phyloP scores from a whole-genome alignment of 2,329 filamentous ascomycete species.

The Fusarium kyushuense region DNA sequence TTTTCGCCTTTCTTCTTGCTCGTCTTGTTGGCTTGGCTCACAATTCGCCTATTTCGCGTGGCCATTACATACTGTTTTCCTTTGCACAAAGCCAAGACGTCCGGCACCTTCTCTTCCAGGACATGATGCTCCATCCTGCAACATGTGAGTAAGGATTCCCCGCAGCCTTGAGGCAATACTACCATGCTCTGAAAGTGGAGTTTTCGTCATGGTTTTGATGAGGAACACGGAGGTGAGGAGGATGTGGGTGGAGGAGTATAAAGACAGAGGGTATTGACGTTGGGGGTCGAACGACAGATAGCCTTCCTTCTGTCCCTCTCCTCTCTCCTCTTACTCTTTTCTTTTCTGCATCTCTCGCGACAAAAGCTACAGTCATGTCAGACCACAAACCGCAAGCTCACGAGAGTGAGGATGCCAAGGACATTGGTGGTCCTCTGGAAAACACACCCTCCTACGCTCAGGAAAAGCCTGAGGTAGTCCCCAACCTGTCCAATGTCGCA shows the following conservation, averaged over 20 bases:
- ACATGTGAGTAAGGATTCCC: constrained; percentile 16
- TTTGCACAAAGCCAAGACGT: constrained; percentile 25
- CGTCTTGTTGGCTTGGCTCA: constrained; percentile 9
- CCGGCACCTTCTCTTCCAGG: constrained; percentile 28
- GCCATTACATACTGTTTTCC: constrained; percentile 6
- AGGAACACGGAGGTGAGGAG: not conserved
- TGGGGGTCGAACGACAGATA: not conserved
- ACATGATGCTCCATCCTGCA: not conserved
- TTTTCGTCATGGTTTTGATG: not conserved
- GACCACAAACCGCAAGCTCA: constrained; percentile 16
- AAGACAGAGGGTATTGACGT: not conserved
- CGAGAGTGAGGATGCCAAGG: constrained; percentile 7
- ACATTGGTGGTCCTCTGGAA: not conserved
- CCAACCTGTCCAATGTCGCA: constrained; percentile 34
- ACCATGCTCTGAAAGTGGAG: constrained; percentile 22
- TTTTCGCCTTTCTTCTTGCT: not conserved
- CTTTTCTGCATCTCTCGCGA: not conserved
- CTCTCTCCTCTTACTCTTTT: not conserved
- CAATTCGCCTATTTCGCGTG: constrained; percentile 10
- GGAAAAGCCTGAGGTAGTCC: constrained; percentile 17
- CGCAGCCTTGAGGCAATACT: constrained; percentile 20
- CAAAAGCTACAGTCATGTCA: constrained; percentile 15
- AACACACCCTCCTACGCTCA: constrained; percentile 12
- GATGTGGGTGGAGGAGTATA: constrained; percentile 11
- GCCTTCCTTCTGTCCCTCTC: constrained; percentile 4